Percentiles rank a stretch among this genome's conserved stretches.
phyloP scores from a whole-genome alignment of 2,329 filamentous ascomycete genomes.

The Ciborinia camelliae region DNA sequence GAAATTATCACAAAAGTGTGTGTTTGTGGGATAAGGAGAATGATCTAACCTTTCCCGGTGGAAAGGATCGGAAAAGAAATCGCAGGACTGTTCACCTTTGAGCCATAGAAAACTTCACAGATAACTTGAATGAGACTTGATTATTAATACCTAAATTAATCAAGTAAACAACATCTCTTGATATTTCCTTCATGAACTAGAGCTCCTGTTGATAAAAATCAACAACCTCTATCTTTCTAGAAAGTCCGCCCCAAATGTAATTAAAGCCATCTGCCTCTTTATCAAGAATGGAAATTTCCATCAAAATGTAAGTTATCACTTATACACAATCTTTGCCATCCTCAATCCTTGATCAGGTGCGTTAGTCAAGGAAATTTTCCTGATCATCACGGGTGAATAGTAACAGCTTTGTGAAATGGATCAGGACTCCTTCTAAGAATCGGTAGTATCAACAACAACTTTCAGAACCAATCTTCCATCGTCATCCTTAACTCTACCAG shows the following conservation, averaged over 20 bases:
- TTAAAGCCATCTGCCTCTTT: not conserved
- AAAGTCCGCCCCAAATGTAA: not conserved
- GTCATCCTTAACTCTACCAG: slow-evolving; percentile 55
- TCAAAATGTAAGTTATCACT: not conserved
- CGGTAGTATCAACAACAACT: slow-evolving; percentile 34
- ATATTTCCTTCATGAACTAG: not conserved
- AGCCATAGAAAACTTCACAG: not conserved
- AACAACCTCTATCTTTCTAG: not conserved
- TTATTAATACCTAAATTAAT: not conserved
- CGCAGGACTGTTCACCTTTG: not conserved
- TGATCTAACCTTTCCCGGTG: not conserved
- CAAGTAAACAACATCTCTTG: not conserved
- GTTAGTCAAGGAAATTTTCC: not conserved
- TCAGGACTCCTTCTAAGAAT: not conserved
- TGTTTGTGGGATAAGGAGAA: not conserved
- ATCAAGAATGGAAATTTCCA: not conserved
- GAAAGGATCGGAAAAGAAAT: not conserved
- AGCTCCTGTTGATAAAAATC: not conserved
- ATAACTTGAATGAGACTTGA: not conserved
- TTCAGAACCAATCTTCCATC: slow-evolving; percentile 37
- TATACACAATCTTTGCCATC: not conserved
- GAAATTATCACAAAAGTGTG: not conserved
- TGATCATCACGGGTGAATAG: not conserved
- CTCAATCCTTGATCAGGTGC: not conserved
- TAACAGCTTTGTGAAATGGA: not conserved